phyloP scores from a whole-genome alignment of 2,329 filamentous ascomycete species.

The Didymella exigua region DNA sequence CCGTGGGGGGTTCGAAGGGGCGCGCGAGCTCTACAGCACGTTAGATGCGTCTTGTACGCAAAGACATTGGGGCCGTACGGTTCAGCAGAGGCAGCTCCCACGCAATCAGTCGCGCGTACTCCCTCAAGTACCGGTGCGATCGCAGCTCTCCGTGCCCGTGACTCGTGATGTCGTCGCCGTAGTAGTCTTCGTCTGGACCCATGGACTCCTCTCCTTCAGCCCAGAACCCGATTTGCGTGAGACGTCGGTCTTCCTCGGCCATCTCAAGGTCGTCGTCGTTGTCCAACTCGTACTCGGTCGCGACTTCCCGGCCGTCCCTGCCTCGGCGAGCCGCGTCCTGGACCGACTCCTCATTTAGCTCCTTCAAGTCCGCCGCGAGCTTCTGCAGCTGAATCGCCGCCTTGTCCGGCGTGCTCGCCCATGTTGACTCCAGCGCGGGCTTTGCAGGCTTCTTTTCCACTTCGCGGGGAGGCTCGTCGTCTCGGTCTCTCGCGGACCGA shows the following conservation, averaged over 20 bases:
- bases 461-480: conserved; percentile 20
- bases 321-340: conserved; percentile 35
- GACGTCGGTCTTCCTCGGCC: conserved; percentile 22
- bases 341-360: conserved; percentile 29
- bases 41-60: background rate
- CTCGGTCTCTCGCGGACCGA: conserved; percentile 23
- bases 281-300: conserved; percentile 23
- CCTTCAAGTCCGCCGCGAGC: conserved; percentile 32
- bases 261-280: conserved; percentile 36
- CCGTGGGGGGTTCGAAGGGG: conserved; percentile 64
- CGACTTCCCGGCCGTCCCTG: conserved; percentile 26
- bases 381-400: conserved; percentile 28
- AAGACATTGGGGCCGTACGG: conserved; percentile 70
- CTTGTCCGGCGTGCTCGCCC: conserved; percentile 15
- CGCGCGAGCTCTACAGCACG: conserved; percentile 72
- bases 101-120: conserved; percentile 83
- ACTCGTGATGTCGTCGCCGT: conserved; percentile 82
- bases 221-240: conserved; percentile 40
- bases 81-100: conserved; percentile 95
- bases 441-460: conserved; percentile 11
- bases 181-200: conserved; percentile 65
- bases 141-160: conserved; percentile 87
- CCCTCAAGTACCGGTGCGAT: conserved; percentile 82
- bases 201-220: conserved; percentile 55
- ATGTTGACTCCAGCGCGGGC: conserved; percentile 11